Evolutionary conservation across 495 filamentous ascomycete genomes (phyloP), one percentile per base, ranked within the genome.

Genomic region (Niebla homalea): DNA sequence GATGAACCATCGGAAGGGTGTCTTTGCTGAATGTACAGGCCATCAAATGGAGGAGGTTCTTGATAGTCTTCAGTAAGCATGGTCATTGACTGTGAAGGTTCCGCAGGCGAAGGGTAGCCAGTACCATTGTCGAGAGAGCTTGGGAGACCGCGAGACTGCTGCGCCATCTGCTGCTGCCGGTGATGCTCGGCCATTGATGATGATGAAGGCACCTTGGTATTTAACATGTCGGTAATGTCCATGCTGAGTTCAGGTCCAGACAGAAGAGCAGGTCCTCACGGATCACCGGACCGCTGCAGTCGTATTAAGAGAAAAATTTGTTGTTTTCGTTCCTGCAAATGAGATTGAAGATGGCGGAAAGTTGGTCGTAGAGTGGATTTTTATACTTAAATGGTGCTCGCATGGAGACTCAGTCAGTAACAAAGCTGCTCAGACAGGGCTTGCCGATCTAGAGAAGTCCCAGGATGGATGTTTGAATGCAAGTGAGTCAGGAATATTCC

Each of bases 161-260:
- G 76, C 8, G 70, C 58, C 22, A 80, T 68, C 26, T 77, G 75
- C 54, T 78, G 76, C 38, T 79, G 72, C 41, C 74, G 62, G 56
- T 73, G 67, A 59, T 70, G 57, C 62, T 77, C 66, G 59, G 71
- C 69, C 50, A 72, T 71, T 48, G 75, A 70, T 51, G 68, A 62
- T 19, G 73, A 74, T 49, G 71, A 69, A 61, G 76, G 73, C 55
- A 70, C 73, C 67, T 82, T 83, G 51, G 73, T 71, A 57, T 83
- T 80, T 54, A 84, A 62, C 56, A 84, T 81, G 58, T 77, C 79
- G 58, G 78, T 79, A 68, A 84, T 80, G 64, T 84, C 78, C 80
- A 84, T 84, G 10, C 7, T 32, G 29, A 32, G 29, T 11, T 11
- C 14, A 12, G 29, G 29, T 12, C 7, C 14, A n/a, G n/a, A n/a